phyloP scores from a whole-genome alignment of 129 eudicot genomes.

The Tagetes patula region DNA sequence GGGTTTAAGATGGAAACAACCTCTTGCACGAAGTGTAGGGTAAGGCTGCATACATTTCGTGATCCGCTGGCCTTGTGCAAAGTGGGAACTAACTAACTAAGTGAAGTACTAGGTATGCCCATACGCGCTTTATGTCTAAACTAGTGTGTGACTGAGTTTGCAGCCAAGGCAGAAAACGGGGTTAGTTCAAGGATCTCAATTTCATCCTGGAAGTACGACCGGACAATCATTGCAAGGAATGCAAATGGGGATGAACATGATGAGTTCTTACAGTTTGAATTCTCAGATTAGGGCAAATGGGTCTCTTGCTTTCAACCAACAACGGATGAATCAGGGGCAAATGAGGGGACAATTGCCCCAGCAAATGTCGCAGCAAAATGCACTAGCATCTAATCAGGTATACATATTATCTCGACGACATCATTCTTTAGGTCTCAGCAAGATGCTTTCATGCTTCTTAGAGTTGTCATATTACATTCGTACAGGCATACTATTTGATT shows the following conservation, averaged over 20 bases:
- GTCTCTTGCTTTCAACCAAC: constrained; percentile 64
- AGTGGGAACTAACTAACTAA: too few species aligned
- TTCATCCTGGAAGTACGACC: constrained; percentile 68
- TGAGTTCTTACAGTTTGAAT: constrained; percentile 51
- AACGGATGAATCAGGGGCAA: constrained; percentile 62
- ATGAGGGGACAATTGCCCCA: constrained; percentile 75
- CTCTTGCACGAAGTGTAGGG: too few species aligned
- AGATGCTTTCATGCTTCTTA: constrained; percentile 1
- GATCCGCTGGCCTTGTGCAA: too few species aligned
- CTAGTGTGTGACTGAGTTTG: constrained; percentile 29
- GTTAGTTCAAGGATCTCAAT: constrained; percentile 74
- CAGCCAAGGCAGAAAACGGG: constrained; percentile 88
- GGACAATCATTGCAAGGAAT: constrained; percentile 82
- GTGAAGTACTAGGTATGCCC: too few species aligned
- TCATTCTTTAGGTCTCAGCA: constrained; percentile 4
- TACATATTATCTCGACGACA: constrained; percentile 14
- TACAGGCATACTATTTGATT: background rate
- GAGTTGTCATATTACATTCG: constrained; percentile 1
- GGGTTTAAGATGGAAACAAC: too few species aligned
- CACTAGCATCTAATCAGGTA: constrained; percentile 75
- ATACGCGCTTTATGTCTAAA: background rate
- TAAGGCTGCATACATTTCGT: too few species aligned
- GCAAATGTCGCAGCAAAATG: constrained; percentile 87
- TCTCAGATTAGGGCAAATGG: constrained; percentile 79
- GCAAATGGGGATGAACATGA: constrained; percentile 80